phyloP scores from a whole-genome alignment of 208 protist genomes.

The Angomonas ambiguus region DNA sequence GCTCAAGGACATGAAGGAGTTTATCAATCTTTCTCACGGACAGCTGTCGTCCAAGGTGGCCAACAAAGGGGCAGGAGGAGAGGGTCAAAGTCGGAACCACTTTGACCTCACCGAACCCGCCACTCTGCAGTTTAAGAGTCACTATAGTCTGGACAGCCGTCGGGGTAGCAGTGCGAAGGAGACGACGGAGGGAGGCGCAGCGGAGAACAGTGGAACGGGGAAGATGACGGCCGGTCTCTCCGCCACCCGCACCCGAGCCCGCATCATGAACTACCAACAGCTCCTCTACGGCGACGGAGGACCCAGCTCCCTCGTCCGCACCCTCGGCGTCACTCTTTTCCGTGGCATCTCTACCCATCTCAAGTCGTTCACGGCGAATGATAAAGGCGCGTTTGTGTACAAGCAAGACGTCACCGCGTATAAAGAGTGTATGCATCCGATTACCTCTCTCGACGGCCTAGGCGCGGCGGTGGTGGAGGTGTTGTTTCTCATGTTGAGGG shows the following conservation, averaged over 20 bases:
- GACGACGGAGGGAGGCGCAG: background rate
- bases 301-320: conserved; percentile 79
- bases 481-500: conserved; percentile 76
- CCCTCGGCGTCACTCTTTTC: conserved; percentile 81
- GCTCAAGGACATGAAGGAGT: conserved; percentile 75
- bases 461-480: conserved; percentile 78
- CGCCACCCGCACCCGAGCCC: conserved; percentile 54
- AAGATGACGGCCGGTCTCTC: conserved; percentile 17
- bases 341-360: conserved; percentile 72
- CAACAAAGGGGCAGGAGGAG: background rate
- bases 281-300: conserved; percentile 81
- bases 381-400: conserved; percentile 76
- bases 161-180: too few species aligned
- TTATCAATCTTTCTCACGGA: conserved; percentile 75
- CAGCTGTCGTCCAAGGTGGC: conserved; percentile 30
- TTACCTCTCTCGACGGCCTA: conserved; percentile 65
- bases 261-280: conserved; percentile 78
- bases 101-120: conserved; percentile 4
- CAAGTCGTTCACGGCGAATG: conserved; percentile 61
- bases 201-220: background rate
- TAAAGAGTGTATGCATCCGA: conserved; percentile 72
- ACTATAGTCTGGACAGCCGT: too few species aligned
- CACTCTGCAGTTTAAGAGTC: too few species aligned
- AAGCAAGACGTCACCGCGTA: conserved; percentile 89
- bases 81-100: background rate